A percentile compares a stretch with the other conserved stretches of the same genome.
These are phyloP conservation scores for Ophiosphaerella narmari DNA, from an alignment of 2,329 filamentous ascomycete genomes.

Conservation along the genomic window DNA sequence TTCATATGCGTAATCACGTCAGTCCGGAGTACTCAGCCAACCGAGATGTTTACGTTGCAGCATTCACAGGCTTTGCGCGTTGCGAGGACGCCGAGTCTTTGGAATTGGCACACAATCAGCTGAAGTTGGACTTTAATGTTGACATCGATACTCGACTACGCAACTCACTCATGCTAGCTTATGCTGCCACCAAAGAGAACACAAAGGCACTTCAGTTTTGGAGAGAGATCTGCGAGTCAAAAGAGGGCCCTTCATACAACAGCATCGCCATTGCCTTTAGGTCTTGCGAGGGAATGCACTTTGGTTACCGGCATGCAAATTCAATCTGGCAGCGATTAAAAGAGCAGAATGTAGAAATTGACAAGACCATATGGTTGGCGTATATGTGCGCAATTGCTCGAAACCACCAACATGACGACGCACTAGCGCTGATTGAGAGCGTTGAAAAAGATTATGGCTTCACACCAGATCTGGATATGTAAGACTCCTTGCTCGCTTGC, in stretches of 20 bases:
- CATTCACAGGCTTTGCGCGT: constrained; percentile 74
- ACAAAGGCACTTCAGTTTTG: constrained; percentile 76
- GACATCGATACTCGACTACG: constrained; percentile 75
- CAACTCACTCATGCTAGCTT: constrained; percentile 87
- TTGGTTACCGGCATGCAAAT: constrained; percentile 51
- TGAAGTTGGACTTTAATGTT: constrained; percentile 87
- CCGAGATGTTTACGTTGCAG: constrained; percentile 74
- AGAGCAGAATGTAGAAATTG: constrained; percentile 78
- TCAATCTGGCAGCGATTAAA: constrained; percentile 73
- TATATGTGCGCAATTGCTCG: constrained; percentile 79
- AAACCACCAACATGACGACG: constrained; percentile 71
- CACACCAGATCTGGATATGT: constrained; percentile 72
- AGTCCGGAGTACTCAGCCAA: constrained; percentile 68
- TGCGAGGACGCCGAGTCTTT: constrained; percentile 67
- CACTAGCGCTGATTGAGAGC: constrained; percentile 66
- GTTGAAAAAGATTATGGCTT: constrained; percentile 70
- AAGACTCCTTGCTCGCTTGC: constrained; percentile 48
- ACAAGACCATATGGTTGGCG: constrained; percentile 71
- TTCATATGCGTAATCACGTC: constrained; percentile 85
- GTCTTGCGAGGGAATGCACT: constrained; percentile 67
- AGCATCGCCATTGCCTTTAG: constrained; percentile 82
- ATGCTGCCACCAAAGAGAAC: constrained; percentile 70
- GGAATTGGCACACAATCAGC: constrained; percentile 83
- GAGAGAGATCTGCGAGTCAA: constrained; percentile 78
- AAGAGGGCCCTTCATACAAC: constrained; percentile 84